Evolutionary conservation across 108 stramenopile species (phyloP), one percentile per base, ranked within the genome.

Genomic region (Skeletonema tropicum): DNA sequence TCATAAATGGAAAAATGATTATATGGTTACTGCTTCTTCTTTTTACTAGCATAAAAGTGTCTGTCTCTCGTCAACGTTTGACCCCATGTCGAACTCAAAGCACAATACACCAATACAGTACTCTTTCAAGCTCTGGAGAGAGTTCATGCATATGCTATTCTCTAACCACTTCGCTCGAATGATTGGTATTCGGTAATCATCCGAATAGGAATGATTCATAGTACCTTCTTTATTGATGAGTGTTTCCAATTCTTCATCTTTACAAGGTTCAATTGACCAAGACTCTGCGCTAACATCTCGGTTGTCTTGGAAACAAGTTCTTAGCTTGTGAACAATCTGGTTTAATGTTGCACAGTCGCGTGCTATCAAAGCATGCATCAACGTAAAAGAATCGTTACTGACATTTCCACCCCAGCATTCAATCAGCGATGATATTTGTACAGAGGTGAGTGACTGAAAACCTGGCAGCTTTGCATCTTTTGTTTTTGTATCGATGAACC

Each of bases 111-210:
- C 74, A 7, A 32, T 32, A 32, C 74, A 75, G 25, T 75, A 61
- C 21, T 60, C 68, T 6, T 68, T 42, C 45, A 68, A 52, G 30
- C 64, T 30, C 23, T 25, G 42, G 25, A 67, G 46, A 12, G 66
- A 68, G 8, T 64, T 41, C 7, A 25, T 36, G 46, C 66, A 60
- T 5, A 75, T 75, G 60, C 66, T 75, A 62, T 75, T 67, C 59
- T 75, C 66, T 13, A 75, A 30, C 74, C 74, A 75, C 31, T 61
- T 67, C 26, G 57, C 19, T 61, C 66, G 41, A 49, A 75, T 75
- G 49, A 75, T 41, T 21, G 74, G 74, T 29, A 71, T 9, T 30
- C 52, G 19, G 9, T 55, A 55, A 23, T 55, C 52, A 10, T 55
- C 52, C 21, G 15, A 15, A 9, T 55, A 55, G 23, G 52, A 55